phyloP scores from a whole-genome alignment of 371 early-diverging fungal species.

The Apophysomyces variabilis region DNA sequence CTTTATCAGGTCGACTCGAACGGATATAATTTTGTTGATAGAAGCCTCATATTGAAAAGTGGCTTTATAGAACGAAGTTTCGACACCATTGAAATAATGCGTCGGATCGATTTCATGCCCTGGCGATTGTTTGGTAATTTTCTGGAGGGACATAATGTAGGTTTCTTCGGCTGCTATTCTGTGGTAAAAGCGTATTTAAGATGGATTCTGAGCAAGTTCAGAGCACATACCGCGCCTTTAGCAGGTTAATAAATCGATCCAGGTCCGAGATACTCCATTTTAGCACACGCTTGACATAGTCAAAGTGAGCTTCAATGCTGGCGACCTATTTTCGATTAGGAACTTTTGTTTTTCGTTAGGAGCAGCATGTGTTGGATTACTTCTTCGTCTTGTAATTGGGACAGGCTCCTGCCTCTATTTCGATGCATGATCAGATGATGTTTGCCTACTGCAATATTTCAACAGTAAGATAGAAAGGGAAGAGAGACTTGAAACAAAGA shows the following conservation, averaged over 20 bases:
- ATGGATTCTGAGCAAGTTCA: neutral
- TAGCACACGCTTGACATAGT: slow-evolving; percentile 42
- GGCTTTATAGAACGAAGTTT: slow-evolving; percentile 31
- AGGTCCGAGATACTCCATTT: slow-evolving; percentile 51
- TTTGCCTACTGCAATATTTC: neutral
- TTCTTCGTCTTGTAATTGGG: slow-evolving; percentile 27
- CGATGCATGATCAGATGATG: slow-evolving; percentile 21
- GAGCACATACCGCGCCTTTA: slow-evolving; percentile 40
- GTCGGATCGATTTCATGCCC: slow-evolving; percentile 25
- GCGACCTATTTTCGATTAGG: slow-evolving; percentile 21
- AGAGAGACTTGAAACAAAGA: neutral
- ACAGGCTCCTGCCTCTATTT: slow-evolving; percentile 22
- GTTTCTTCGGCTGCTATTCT: slow-evolving; percentile 51
- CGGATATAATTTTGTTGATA: slow-evolving; percentile 35
- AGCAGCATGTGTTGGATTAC: slow-evolving; percentile 6
- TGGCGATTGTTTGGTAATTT: slow-evolving; percentile 30
- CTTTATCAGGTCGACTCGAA: slow-evolving; percentile 27
- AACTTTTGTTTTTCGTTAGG: neutral
- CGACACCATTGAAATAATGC: slow-evolving; percentile 32
- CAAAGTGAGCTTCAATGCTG: slow-evolving; percentile 44
- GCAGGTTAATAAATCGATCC: slow-evolving; percentile 40
- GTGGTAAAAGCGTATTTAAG: neutral
- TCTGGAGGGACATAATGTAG: slow-evolving; percentile 32
- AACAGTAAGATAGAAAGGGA: neutral
- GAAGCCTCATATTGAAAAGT: slow-evolving; percentile 36